A percentile compares a stretch with the other conserved stretches of the same genome.
Conservation (phyloP, 1,284 basidiomycete species). For the Leucoagaricus sp. region DNA sequence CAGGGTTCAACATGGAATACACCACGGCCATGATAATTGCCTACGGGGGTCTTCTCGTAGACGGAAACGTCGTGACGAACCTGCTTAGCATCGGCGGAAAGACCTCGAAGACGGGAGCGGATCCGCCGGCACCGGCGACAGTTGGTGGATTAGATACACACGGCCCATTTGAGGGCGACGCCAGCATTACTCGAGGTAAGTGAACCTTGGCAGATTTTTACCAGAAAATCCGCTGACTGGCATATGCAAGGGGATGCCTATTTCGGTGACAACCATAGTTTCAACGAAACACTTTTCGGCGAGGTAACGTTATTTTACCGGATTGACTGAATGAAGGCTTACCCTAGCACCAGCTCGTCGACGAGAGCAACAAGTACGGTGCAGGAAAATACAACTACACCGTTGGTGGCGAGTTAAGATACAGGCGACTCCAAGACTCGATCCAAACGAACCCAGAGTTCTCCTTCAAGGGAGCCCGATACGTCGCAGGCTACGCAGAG, state of each 20-base stretch:
- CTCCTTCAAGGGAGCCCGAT: conserved; percentile 21
- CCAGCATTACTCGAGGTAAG: conserved; percentile 6
- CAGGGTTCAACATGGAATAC: conserved; percentile 6
- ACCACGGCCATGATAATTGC: not conserved
- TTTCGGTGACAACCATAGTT: conserved; percentile 27
- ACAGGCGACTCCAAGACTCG: conserved; percentile 25
- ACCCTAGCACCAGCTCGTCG: not conserved
- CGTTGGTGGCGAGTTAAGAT: conserved; percentile 24
- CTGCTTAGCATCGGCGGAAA: conserved; percentile 7
- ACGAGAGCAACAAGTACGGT: conserved; percentile 24
- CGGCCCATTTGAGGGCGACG: conserved; percentile 21
- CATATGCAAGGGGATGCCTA: no score
- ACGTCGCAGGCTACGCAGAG: conserved; percentile 24
- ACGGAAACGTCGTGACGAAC: conserved; percentile 5
- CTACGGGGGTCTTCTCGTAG: not conserved
- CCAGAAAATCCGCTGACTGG: no score
- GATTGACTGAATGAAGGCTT: no score
- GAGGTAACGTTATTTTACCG: no score
- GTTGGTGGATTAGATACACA: conserved; percentile 18
- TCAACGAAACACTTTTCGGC: conserved; percentile 24
- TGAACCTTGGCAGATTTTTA: no score
- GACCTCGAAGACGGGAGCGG: not conserved
- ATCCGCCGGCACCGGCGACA: conserved; percentile 18
- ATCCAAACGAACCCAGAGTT: conserved; percentile 28
- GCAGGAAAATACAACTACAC: conserved; percentile 26